Evolutionary conservation across 2,329 filamentous ascomycete species (phyloP).

Genomic region (Aspergillus quadricinctus): DNA sequence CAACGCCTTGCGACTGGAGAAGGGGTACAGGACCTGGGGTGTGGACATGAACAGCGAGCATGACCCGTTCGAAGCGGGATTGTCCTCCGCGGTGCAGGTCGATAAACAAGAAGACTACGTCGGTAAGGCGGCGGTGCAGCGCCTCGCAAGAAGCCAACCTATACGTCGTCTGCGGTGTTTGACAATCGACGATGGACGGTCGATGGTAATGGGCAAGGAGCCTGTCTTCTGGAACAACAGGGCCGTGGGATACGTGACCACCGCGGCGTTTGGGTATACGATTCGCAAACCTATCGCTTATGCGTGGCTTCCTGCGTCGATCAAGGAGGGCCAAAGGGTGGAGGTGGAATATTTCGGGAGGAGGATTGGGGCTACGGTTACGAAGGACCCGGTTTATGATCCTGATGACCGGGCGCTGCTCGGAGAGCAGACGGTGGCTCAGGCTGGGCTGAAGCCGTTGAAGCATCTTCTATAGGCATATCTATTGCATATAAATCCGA

Average conservation of each 20-base stretch:
- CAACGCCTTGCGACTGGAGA: constrained; percentile 56
- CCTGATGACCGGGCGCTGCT: constrained; percentile 12
- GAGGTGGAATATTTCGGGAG: constrained; percentile 61
- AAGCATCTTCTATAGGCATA: background rate
- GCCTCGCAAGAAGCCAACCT: constrained; percentile 36
- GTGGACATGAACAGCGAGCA: constrained; percentile 59
- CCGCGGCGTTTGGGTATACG: constrained; percentile 57
- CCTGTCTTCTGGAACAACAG: constrained; percentile 51
- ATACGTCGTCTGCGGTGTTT: constrained; percentile 44
- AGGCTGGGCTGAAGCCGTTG: background rate
- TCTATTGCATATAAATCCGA: background rate
- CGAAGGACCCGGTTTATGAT: constrained; percentile 48
- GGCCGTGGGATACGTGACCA: constrained; percentile 56
- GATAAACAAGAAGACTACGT: constrained; percentile 40
- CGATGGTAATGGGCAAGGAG: constrained; percentile 59
- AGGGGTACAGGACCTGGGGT: constrained; percentile 55
- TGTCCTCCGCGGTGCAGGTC: constrained; percentile 48
- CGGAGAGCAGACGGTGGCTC: background rate
- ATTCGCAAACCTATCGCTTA: constrained; percentile 57
- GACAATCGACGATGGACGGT: constrained; percentile 53
- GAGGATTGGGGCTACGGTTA: constrained; percentile 52
- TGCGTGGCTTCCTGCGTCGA: constrained; percentile 50
- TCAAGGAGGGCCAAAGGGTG: constrained; percentile 48
- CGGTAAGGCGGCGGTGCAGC: constrained; percentile 48
- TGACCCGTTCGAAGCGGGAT: constrained; percentile 56